Evolutionary conservation across 2,329 filamentous ascomycete species (phyloP).

Genomic region (Westerdykella sp.): DNA sequence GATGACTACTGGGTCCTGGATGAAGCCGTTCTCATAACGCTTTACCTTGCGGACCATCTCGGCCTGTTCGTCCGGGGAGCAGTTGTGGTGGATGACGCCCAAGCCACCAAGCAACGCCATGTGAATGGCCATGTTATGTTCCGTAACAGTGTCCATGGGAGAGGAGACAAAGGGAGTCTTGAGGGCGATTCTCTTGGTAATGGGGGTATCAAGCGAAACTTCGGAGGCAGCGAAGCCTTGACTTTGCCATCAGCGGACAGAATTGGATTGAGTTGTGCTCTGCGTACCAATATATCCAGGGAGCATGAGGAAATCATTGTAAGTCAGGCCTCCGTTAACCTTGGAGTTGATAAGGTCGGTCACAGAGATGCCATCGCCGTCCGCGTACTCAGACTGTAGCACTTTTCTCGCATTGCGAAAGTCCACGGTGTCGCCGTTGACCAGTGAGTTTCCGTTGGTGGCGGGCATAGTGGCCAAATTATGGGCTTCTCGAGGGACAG

Average conservation of each 20-base stretch:
- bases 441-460: slow-evolving; percentile 57
- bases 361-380: slow-evolving; percentile 79
- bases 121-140: slow-evolving; percentile 99
- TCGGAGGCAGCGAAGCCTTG: slow-evolving; percentile 82
- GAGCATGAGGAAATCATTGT: slow-evolving; percentile 96
- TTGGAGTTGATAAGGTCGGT: slow-evolving; percentile 84
- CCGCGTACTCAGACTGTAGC: slow-evolving; percentile 68
- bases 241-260: slow-evolving; percentile 2
- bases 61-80: slow-evolving; percentile 92
- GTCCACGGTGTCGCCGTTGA: slow-evolving; percentile 54
- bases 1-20: slow-evolving; percentile 90
- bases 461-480: slow-evolving; percentile 58
- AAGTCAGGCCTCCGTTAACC: slow-evolving; percentile 88
- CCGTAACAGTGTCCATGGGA: slow-evolving; percentile 98
- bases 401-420: slow-evolving; percentile 69
- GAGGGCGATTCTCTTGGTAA: slow-evolving; percentile 91
- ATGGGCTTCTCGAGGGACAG: slow-evolving; percentile 27
- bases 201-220: slow-evolving; percentile 79
- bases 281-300: slow-evolving; percentile 83
- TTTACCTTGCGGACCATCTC: slow-evolving; percentile 99
- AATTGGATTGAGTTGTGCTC: not conserved
- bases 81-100: slow-evolving; percentile 99
- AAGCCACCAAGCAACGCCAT: slow-evolving; percentile 84
- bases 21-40: slow-evolving; percentile 99
- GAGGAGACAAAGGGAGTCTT: slow-evolving; percentile 97